Evolutionary conservation across 768 basidiomycete species (phyloP).

Genomic region (Melanogaster broomeanus): DNA sequence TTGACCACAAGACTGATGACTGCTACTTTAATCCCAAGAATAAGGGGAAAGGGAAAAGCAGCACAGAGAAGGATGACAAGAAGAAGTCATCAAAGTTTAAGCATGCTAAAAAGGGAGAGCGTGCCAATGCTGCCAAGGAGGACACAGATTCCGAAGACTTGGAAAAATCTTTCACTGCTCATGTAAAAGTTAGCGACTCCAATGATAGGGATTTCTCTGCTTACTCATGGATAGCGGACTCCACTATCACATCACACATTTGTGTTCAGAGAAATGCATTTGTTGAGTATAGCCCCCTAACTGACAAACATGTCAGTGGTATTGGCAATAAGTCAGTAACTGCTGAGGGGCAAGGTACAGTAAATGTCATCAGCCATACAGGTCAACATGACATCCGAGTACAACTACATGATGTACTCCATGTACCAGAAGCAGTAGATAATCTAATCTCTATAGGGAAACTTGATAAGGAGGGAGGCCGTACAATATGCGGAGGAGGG

Average conservation of each 20-base stretch:
- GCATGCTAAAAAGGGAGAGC: not conserved
- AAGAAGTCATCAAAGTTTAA: not conserved
- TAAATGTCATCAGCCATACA: not conserved
- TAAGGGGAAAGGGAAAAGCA: not conserved
- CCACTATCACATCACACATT: not conserved
- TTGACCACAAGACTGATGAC: not conserved
- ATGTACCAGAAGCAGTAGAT: not conserved
- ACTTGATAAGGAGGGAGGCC: not conserved
- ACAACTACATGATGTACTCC: not conserved
- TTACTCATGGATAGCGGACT: slow-evolving; percentile 8
- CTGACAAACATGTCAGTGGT: not conserved
- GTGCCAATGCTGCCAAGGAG: not conserved
- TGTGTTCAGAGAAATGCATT: not conserved
- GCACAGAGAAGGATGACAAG: not conserved
- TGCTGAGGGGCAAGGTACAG: not conserved
- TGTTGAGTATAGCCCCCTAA: not conserved
- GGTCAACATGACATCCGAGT: not conserved
- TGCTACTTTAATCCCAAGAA: slow-evolving; percentile 5
- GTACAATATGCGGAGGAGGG: not conserved
- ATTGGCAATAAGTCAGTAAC: not conserved
- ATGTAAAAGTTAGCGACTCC: not conserved
- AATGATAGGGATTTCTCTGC: not conserved
- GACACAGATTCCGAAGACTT: not conserved
- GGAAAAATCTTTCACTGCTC: not conserved
- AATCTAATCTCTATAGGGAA: slow-evolving; percentile 1